phyloP scores from a whole-genome alignment of 192 early-diverging fungal genomes.

The Funneliformis mosseae region DNA sequence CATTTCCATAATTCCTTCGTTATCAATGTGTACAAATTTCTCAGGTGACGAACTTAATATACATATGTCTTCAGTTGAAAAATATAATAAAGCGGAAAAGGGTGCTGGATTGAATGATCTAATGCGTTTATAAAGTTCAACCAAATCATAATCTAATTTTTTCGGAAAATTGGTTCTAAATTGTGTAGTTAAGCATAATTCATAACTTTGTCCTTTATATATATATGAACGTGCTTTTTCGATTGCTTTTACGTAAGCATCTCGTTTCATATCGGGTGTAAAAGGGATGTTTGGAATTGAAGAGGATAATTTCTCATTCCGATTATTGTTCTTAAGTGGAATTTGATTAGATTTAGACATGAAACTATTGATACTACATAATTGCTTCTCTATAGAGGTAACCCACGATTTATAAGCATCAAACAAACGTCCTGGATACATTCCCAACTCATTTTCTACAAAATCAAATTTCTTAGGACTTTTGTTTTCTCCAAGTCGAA shows the following conservation, averaged over 20 bases:
- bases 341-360: not conserved
- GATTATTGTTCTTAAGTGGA: slow-evolving; percentile 31
- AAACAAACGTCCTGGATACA: slow-evolving; percentile 37
- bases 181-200: slow-evolving; percentile 90
- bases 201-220: slow-evolving; percentile 89
- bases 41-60: slow-evolving; percentile 67
- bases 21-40: slow-evolving; percentile 65
- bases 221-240: slow-evolving; percentile 63
- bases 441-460: not conserved
- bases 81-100: slow-evolving; percentile 74
- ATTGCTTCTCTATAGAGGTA: not conserved
- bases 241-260: slow-evolving; percentile 62
- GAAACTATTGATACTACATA: not conserved
- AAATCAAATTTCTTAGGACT: not conserved
- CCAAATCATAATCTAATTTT: slow-evolving; percentile 38
- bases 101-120: slow-evolving; percentile 84
- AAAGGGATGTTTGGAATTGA: slow-evolving; percentile 38
- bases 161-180: slow-evolving; percentile 51
- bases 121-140: slow-evolving; percentile 64
- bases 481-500: slow-evolving; percentile 22
- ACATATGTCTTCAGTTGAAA: slow-evolving; percentile 41
- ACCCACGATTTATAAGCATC: slow-evolving; percentile 32
- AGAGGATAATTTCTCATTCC: slow-evolving; percentile 31
- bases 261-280: slow-evolving; percentile 44
- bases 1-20: slow-evolving; percentile 72